phyloP scores from a whole-genome alignment of 2,329 filamentous ascomycete genomes.

The Rhytidhysteron rufulum region DNA sequence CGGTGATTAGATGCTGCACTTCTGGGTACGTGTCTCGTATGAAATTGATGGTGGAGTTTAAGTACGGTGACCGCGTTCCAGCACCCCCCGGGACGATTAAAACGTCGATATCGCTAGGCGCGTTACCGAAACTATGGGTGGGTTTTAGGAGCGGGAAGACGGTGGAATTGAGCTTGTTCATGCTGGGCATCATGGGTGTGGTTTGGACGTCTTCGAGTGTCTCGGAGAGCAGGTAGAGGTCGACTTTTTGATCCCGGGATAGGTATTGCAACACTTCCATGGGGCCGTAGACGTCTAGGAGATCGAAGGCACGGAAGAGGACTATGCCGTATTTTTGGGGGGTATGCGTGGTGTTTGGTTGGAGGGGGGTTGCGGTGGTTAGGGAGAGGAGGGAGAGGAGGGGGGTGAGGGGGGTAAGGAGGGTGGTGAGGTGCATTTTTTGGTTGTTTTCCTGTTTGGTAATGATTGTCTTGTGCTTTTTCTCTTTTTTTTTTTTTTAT shows the following conservation, averaged over 20 bases:
- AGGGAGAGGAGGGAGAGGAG: too few relatives aligned
- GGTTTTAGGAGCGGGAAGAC: too few relatives aligned
- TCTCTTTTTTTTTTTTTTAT: too few relatives aligned
- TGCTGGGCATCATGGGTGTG: constrained; percentile 9
- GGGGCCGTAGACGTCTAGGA: constrained; percentile 40
- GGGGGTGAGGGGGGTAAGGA: too few relatives aligned
- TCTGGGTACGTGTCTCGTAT: constrained; percentile 43
- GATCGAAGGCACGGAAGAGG: constrained; percentile 37
- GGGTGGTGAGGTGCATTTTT: too few relatives aligned
- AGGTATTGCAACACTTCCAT: constrained; percentile 44
- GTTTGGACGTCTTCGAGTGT: constrained; percentile 34
- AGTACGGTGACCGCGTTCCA: constrained; percentile 39
- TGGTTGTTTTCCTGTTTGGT: too few relatives aligned
- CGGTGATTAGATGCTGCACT: constrained; percentile 56
- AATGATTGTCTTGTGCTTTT: too few relatives aligned
- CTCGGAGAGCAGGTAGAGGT: constrained; percentile 30
- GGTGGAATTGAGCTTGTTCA: constrained; percentile 34
- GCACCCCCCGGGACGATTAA: constrained; percentile 63
- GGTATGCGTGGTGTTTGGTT: too few relatives aligned
- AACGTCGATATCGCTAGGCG: constrained; percentile 53
- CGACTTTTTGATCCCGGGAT: constrained; percentile 19
- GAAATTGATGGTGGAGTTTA: constrained; percentile 43
- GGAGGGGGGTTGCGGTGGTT: too few relatives aligned
- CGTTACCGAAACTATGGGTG: constrained; percentile 53
- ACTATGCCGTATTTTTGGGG: constrained; percentile 30